Evolutionary conservation across 2,329 filamentous ascomycete genomes (phyloP), one percentile per base, ranked within the genome.

Genomic region (Bipolaris oryzae): DNA sequence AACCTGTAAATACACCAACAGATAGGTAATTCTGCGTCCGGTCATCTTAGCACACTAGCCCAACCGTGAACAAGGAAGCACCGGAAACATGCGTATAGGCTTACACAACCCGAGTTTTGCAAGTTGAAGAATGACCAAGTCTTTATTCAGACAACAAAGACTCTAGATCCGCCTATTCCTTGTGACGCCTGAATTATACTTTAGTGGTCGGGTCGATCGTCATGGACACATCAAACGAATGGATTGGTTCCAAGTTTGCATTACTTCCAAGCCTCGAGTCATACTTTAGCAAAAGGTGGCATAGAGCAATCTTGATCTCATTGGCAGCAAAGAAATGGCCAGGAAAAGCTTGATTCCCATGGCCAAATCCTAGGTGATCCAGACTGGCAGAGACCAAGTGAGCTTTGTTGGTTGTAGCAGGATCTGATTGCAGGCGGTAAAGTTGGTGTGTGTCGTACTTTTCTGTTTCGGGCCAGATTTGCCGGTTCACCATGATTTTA

Each of bases 291-390:
- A 48, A 16, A 13, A 48, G 45, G 16, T 48, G 45, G 13, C 53
- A 48, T 0, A 69, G 15, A 3, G 61, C 54, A 5, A 64, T 50
- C 41, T 68, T 67, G 10, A 64, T 60, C 49, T 63, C 62, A 16
- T 64, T 61, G 6, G 56, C 55, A 0, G 62, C 64, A 34, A 69
- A 67, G 52, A 69, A 68, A 6, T 62, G 47, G 7, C 43, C 43
- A 1, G 43, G 43, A 16, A 16, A 46, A 15, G 31, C 23, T 6
- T 25, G 23, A 25, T 25, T 7, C 5, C 23, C 23, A 6, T 25
- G 23, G 6, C 23, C 6, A 7, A 25, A 25, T 25, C 23, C 23
- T 1, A 25, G 1, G 6, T 25, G 23, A 7, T 66, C 50, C 0
- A 52, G 31, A 9, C 44, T 15, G 0, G 41, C 46, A 3, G 34